Evolutionary conservation across 2,329 filamentous ascomycete genomes (phyloP).

Genomic region (Leptographium lundbergii): DNA sequence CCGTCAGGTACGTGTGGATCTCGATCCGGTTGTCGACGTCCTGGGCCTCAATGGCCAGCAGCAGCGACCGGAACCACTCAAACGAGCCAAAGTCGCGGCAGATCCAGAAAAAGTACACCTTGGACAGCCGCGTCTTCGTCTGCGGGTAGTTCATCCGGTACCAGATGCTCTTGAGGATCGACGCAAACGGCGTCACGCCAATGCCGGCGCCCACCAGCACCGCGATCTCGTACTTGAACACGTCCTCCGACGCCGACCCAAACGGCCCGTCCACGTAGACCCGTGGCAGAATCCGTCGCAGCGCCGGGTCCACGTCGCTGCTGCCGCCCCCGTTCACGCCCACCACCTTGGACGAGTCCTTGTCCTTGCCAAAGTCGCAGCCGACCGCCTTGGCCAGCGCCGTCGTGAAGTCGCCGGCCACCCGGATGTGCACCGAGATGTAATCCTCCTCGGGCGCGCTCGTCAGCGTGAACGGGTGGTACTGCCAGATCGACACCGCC

Average conservation of each 20-base stretch:
- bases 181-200: constrained; percentile 76
- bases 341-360: constrained; percentile 53
- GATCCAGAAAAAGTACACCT: constrained; percentile 91
- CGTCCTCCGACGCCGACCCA: constrained; percentile 74
- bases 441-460: constrained; percentile 84
- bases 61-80: constrained; percentile 77
- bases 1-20: constrained; percentile 80
- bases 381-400: constrained; percentile 57
- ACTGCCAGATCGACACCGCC: constrained; percentile 77
- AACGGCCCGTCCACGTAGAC: constrained; percentile 80
- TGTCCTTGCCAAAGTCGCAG: constrained; percentile 54
- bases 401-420: constrained; percentile 71
- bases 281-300: constrained; percentile 62
- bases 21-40: constrained; percentile 76
- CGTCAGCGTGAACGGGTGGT: constrained; percentile 77
- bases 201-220: constrained; percentile 74
- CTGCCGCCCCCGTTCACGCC: constrained; percentile 47
- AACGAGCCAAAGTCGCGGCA: constrained; percentile 80
- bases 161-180: constrained; percentile 84
- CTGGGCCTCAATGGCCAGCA: constrained; percentile 76
- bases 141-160: constrained; percentile 84
- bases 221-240: constrained; percentile 77
- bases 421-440: constrained; percentile 74
- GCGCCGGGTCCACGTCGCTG: constrained; percentile 51
- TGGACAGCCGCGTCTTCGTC: constrained; percentile 64